Conservation (phyloP, 73 alveolate genomes). For the Paramecium sexaurelia region DNA sequence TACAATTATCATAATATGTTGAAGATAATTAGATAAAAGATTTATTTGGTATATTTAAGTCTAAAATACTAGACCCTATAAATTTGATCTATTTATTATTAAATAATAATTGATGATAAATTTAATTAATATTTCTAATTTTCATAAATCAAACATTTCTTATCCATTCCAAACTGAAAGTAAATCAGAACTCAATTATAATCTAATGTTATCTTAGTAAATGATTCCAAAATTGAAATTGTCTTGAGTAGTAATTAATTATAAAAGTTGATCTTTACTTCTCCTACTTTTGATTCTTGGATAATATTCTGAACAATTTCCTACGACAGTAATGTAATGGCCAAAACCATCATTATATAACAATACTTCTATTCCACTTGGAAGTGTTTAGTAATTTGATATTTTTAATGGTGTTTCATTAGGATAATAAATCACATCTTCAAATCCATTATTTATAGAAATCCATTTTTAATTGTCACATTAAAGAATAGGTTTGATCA, state of each 20-base stretch:
- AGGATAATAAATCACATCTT: not conserved
- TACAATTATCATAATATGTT: not conserved
- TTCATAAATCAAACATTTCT: not conserved
- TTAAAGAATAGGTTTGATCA: not conserved
- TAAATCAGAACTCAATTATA: not conserved
- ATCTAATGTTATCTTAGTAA: not conserved
- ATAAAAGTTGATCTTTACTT: not conserved
- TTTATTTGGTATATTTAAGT: slow-evolving; percentile 3
- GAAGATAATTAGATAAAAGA: slow-evolving; percentile 36
- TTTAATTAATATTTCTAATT: not conserved
- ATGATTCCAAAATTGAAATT: not conserved
- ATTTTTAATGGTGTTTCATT: not conserved
- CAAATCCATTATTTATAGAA: not conserved
- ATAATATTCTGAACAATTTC: not conserved
- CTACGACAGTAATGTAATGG: not conserved
- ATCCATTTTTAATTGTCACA: not conserved
- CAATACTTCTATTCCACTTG: not conserved
- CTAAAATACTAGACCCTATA: slow-evolving; percentile 6
- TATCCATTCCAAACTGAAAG: not conserved
- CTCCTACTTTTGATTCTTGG: not conserved
- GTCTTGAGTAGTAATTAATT: not conserved
- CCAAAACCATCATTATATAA: not conserved
- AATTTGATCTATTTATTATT: slow-evolving; percentile 23
- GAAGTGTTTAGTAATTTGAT: not conserved
- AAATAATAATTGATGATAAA: slow-evolving; percentile 14